phyloP scores from a whole-genome alignment of 768 basidiomycete species.

The Rhizopogon vulgaris region DNA sequence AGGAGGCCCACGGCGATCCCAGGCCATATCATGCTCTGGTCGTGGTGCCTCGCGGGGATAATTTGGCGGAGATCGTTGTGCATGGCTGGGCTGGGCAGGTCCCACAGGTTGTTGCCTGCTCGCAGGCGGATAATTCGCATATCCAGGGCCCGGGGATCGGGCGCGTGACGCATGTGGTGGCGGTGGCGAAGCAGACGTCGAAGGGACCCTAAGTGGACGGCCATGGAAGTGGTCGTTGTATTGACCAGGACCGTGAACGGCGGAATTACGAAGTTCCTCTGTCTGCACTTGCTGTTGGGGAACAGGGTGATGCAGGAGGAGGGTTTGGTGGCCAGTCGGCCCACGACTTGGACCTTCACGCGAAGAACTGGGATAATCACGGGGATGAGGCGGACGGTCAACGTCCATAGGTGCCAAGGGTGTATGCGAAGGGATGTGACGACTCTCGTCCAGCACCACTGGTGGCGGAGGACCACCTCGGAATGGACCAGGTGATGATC shows the following conservation, averaged over 20 bases:
- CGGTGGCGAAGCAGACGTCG: slow-evolving; percentile 57
- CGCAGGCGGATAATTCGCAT: slow-evolving; percentile 42
- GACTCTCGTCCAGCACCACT: slow-evolving; percentile 68
- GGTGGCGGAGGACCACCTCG: slow-evolving; percentile 81
- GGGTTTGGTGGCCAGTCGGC: slow-evolving; percentile 47
- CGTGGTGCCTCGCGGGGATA: slow-evolving; percentile 50
- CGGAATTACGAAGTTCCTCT: slow-evolving; percentile 43
- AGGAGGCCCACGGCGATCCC: slow-evolving; percentile 54
- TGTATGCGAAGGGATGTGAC: slow-evolving; percentile 62
- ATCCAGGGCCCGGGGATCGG: slow-evolving; percentile 45
- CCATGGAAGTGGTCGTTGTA: slow-evolving; percentile 51
- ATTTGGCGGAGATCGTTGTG: slow-evolving; percentile 55
- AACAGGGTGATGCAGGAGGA: slow-evolving; percentile 64
- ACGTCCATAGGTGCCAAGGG: slow-evolving; percentile 76
- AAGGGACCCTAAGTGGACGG: slow-evolving; percentile 46
- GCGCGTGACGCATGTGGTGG: slow-evolving; percentile 38
- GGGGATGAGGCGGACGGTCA: slow-evolving; percentile 48
- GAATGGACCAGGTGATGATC: slow-evolving; percentile 69
- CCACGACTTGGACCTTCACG: slow-evolving; percentile 44
- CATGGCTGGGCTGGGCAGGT: slow-evolving; percentile 41
- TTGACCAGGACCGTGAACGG: slow-evolving; percentile 31
- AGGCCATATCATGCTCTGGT: slow-evolving; percentile 47
- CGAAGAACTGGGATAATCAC: slow-evolving; percentile 49
- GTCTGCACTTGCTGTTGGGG: slow-evolving; percentile 51
- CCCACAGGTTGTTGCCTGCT: slow-evolving; percentile 44